Conservation (phyloP, 177 flowering plant genomes). For the Vitis hybrid region DNA sequence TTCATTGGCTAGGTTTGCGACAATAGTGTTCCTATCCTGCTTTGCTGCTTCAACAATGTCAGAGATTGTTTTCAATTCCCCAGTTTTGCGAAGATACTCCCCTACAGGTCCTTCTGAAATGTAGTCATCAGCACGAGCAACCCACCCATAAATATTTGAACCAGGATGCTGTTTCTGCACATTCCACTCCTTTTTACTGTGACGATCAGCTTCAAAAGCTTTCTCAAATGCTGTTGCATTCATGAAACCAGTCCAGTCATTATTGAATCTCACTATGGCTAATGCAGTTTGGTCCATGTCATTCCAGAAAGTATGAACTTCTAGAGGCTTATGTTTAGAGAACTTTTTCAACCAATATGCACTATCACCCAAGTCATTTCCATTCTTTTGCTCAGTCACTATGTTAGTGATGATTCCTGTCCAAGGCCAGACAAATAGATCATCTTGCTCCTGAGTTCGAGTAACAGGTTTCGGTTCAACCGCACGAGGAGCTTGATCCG, state of each 20-base stretch:
- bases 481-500: constrained; percentile 16
- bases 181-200: constrained; percentile 38
- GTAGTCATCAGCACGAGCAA: constrained; percentile 45
- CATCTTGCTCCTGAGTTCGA: constrained; percentile 24
- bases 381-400: constrained; percentile 14
- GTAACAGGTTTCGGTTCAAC: constrained; percentile 16
- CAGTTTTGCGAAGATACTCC: constrained; percentile 43
- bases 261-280: not conserved
- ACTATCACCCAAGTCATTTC: constrained; percentile 9
- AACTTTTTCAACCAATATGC: constrained; percentile 33
- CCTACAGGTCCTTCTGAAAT: constrained; percentile 29
- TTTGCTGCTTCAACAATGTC: constrained; percentile 29
- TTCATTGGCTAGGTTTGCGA: constrained; percentile 35
- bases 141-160: constrained; percentile 51
- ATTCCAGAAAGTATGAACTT: constrained; percentile 35
- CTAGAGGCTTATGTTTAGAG: not conserved
- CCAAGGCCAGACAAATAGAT: constrained; percentile 55
- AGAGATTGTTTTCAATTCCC: constrained; percentile 39
- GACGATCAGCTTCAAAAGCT: constrained; percentile 35
- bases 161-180: constrained; percentile 12
- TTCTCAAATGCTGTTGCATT: constrained; percentile 51
- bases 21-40: constrained; percentile 24
- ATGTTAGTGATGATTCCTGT: constrained; percentile 43
- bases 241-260: constrained; percentile 50
- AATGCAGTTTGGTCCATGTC: constrained; percentile 11